Evolutionary conservation across 1,284 basidiomycete genomes (phyloP).

Genomic region (Xanthoconium separans): DNA sequence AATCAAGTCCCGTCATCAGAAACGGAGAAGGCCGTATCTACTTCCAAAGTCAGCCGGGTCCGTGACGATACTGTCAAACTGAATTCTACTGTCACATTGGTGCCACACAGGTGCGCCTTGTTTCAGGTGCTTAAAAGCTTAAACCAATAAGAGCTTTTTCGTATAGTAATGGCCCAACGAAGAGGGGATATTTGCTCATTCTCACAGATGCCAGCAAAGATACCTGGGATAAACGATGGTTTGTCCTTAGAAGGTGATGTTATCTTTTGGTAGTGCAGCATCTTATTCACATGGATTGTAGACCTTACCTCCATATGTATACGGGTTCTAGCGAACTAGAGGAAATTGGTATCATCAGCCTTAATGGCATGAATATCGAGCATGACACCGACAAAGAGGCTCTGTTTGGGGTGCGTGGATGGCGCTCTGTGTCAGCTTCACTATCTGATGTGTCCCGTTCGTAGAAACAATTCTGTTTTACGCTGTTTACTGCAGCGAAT

Average conservation of each 20-base stretch:
- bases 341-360: constrained; percentile 82
- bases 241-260: constrained; percentile 81
- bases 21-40: constrained; percentile 38
- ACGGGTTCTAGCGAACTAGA: constrained; percentile 78
- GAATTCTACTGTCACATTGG: constrained; percentile 67
- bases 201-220: constrained; percentile 79
- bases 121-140: constrained; percentile 6
- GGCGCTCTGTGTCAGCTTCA: not conserved
- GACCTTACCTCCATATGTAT: constrained; percentile 91
- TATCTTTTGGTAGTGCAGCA: not conserved
- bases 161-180: constrained; percentile 74
- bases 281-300: constrained; percentile 29
- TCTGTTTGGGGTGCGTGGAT: constrained; percentile 73
- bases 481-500: constrained; percentile 86
- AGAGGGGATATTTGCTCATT: constrained; percentile 80
- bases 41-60: constrained; percentile 27
- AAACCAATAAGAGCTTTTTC: not conserved
- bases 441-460: constrained; percentile 13
- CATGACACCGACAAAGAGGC: constrained; percentile 84
- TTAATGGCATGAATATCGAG: constrained; percentile 83
- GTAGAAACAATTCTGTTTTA: constrained; percentile 83
- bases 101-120: constrained; percentile 60
- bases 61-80: constrained; percentile 61
- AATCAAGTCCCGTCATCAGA: constrained; percentile 62
- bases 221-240: constrained; percentile 82